A percentile compares a stretch with the other conserved stretches of the same genome.
Evolutionary conservation across 257 asterid species (phyloP).

Genomic region (Capsicum rhomboideum): DNA sequence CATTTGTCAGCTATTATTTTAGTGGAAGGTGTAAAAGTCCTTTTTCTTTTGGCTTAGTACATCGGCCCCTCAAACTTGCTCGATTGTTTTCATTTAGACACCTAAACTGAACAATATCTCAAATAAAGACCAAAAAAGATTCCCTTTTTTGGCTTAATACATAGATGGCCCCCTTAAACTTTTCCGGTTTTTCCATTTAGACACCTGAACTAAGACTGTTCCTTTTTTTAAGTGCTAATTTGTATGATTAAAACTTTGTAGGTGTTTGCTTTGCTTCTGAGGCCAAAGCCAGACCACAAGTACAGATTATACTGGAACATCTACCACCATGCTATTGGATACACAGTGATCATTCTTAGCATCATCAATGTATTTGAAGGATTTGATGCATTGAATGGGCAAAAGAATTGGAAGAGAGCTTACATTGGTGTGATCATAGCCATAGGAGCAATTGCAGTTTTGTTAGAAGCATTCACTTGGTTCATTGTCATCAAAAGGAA

Average conservation of each 20-base stretch:
- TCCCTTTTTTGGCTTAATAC: neutral
- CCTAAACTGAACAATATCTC: neutral
- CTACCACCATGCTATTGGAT: slow-evolving; percentile 57
- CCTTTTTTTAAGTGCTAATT: neutral
- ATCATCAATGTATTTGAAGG: slow-evolving; percentile 65
- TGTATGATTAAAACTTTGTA: neutral
- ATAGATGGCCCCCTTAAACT: neutral
- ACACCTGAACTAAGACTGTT: neutral
- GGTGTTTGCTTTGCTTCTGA: slow-evolving; percentile 56
- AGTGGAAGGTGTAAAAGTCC: neutral
- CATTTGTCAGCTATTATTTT: neutral
- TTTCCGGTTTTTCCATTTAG: neutral
- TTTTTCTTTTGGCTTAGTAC: neutral
- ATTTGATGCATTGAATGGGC: slow-evolving; percentile 56
- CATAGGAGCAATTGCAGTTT: slow-evolving; percentile 34
- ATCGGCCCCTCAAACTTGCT: neutral
- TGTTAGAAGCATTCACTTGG: slow-evolving; percentile 66
- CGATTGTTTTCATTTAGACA: neutral
- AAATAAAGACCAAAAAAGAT: neutral
- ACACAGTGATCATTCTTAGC: slow-evolving; percentile 44
- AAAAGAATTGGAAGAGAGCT: slow-evolving; percentile 50
- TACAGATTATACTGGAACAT: slow-evolving; percentile 71
- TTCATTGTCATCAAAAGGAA: slow-evolving; percentile 46
- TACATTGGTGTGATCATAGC: slow-evolving; percentile 47
- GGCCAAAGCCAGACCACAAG: slow-evolving; percentile 87